Conservation (phyloP, 257 asterid genomes). For the Primulina eburnea region DNA sequence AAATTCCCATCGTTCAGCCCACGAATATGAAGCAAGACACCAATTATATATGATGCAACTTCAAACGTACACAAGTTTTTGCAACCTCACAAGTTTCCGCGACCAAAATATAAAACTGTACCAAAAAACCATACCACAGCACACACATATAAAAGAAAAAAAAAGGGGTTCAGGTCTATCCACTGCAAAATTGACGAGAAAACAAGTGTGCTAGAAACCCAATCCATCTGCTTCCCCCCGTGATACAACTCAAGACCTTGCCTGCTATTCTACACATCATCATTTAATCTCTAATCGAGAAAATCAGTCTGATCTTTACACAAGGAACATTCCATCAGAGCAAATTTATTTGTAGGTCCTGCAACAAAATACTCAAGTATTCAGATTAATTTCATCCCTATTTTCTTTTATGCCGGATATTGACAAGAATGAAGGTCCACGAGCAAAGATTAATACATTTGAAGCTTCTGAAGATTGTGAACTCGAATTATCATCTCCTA, state of each 20-base stretch:
- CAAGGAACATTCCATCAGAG: neutral
- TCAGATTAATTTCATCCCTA: neutral
- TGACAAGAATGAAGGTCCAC: neutral
- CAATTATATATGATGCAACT: conserved; percentile 9
- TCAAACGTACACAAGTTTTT: neutral
- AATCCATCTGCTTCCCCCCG: neutral
- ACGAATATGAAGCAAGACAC: neutral
- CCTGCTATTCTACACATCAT: neutral
- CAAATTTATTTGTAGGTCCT: neutral
- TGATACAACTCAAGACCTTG: neutral
- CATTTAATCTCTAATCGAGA: neutral
- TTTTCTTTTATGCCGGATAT: neutral
- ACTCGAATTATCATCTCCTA: conserved; percentile 45
- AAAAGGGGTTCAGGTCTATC: neutral
- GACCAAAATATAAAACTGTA: neutral
- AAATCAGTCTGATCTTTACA: neutral
- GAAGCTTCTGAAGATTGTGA: conserved; percentile 1
- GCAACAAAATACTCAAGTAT: neutral
- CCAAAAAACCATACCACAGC: neutral
- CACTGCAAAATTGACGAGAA: conserved; percentile 32
- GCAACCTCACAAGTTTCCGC: conserved; percentile 15
- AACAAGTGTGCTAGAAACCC: conserved; percentile 7
- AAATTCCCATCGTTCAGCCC: neutral
- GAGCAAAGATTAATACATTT: too few species aligned
- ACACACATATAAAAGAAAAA: neutral